phyloP scores from a whole-genome alignment of 2,329 filamentous ascomycete genomes.

The Colletotrichum sp. region DNA sequence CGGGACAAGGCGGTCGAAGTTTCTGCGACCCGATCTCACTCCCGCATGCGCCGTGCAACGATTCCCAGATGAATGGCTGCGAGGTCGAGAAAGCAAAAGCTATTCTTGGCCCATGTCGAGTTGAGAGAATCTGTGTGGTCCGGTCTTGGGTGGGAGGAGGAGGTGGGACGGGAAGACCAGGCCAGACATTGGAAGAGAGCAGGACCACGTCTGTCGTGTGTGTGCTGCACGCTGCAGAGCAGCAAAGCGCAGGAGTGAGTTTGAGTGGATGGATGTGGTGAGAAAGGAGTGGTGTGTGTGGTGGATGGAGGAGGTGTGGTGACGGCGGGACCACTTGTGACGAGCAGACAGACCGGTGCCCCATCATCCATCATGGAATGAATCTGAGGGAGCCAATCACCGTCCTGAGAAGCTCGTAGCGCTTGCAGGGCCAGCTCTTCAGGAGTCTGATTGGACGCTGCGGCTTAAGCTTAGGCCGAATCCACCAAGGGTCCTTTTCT shows the following conservation, averaged over 20 bases:
- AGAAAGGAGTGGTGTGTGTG: neutral
- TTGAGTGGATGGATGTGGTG: neutral
- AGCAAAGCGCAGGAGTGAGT: neutral
- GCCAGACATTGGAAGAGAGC: constrained; percentile 3
- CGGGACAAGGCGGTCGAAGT: constrained; percentile 7
- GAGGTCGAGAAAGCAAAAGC: constrained; percentile 2
- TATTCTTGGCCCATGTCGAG: constrained; percentile 17
- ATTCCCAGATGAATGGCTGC: constrained; percentile 12
- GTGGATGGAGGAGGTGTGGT: neutral
- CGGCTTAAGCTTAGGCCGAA: constrained; percentile 36
- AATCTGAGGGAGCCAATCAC: constrained; percentile 31
- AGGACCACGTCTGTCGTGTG: neutral
- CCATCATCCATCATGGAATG: neutral
- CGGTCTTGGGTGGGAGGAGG: neutral
- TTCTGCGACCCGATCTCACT: constrained; percentile 23
- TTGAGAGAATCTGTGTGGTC: neutral
- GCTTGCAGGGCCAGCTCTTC: constrained; percentile 31
- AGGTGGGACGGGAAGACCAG: constrained; percentile 17
- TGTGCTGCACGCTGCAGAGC: neutral
- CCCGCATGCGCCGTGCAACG: constrained; percentile 18
- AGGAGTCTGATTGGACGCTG: constrained; percentile 37
- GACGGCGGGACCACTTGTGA: neutral
- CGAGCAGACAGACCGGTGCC: neutral
- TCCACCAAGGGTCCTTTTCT: constrained; percentile 32
- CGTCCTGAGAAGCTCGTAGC: constrained; percentile 25